phyloP scores from a whole-genome alignment of 352 stramenopile genomes.

The Phytopythium litorale region DNA sequence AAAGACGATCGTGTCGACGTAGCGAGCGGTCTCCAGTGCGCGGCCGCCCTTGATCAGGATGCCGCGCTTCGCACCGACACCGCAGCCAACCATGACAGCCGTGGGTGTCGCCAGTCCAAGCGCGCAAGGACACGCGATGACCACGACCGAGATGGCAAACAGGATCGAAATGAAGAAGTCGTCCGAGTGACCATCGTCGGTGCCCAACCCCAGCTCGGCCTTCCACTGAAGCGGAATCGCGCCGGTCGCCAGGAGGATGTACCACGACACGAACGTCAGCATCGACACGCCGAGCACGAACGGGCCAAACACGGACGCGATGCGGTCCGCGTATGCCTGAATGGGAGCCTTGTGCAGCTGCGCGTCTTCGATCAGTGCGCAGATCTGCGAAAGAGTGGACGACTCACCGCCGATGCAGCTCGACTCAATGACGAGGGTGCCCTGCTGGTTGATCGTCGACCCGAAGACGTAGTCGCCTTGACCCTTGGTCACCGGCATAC shows the following conservation, averaged over 20 bases:
- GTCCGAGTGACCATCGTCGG: slow-evolving; percentile 49
- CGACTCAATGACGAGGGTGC: slow-evolving; percentile 82
- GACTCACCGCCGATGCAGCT: slow-evolving; percentile 70
- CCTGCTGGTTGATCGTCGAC: slow-evolving; percentile 81
- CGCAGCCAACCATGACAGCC: slow-evolving; percentile 87
- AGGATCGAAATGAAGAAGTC: slow-evolving; percentile 73
- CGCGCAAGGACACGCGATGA: slow-evolving; percentile 86
- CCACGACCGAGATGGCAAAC: slow-evolving; percentile 86
- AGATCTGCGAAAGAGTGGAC: slow-evolving; percentile 70
- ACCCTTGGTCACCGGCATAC: slow-evolving; percentile 83
- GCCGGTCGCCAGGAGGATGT: slow-evolving; percentile 41
- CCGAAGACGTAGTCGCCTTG: slow-evolving; percentile 80
- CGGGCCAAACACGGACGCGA: slow-evolving; percentile 62
- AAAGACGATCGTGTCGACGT: slow-evolving; percentile 89
- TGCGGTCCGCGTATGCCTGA: slow-evolving; percentile 76
- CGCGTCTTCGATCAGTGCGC: slow-evolving; percentile 83
- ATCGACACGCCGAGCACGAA: slow-evolving; percentile 60
- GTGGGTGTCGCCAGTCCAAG: slow-evolving; percentile 81
- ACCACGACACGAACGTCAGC: slow-evolving; percentile 61
- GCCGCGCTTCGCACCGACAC: slow-evolving; percentile 80
- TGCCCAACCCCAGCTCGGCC: slow-evolving; percentile 41
- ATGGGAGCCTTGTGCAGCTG: slow-evolving; percentile 87
- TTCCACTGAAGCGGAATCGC: slow-evolving; percentile 51
- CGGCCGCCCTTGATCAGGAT: slow-evolving; percentile 88
- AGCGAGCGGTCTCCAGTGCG: slow-evolving; percentile 73